A percentile compares a stretch with the other conserved stretches of the same genome.
These are phyloP conservation scores for Trichosporon sp. DNA, from an alignment of 1,284 basidiomycete species.

Conservation along the genomic window DNA sequence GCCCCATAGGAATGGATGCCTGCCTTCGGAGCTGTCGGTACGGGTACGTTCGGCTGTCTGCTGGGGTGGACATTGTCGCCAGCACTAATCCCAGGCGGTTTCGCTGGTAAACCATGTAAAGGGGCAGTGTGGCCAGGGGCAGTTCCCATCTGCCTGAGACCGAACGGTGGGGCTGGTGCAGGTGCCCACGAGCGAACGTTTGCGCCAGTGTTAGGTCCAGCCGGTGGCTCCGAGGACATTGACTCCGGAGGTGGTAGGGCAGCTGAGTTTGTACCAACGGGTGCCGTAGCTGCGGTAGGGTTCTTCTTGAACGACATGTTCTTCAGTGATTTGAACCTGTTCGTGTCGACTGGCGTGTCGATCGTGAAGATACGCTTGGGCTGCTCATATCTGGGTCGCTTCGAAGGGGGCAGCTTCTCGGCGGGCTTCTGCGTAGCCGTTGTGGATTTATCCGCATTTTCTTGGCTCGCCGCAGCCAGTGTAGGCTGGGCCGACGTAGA, in stretches of 20 bases:
- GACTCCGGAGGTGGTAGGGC: background rate
- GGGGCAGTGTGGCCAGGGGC: background rate
- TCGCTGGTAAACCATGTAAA: background rate
- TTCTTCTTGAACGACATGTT: slow-evolving; percentile 17
- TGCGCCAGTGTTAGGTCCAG: background rate
- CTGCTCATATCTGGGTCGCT: slow-evolving; percentile 36
- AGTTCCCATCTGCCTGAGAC: background rate
- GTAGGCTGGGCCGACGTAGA: background rate
- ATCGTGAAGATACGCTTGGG: slow-evolving; percentile 33
- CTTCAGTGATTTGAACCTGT: slow-evolving; percentile 15
- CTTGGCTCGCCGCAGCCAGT: too few species aligned
- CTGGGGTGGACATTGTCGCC: background rate
- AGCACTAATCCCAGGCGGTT: background rate
- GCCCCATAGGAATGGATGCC: background rate
- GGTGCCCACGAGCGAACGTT: background rate
- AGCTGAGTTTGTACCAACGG: background rate
- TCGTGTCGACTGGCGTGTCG: slow-evolving; percentile 28
- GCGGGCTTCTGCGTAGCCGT: background rate
- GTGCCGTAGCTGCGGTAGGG: background rate
- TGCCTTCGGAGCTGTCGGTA: background rate
- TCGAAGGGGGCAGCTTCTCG: slow-evolving; percentile 10
- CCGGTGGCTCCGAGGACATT: background rate
- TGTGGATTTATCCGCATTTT: background rate
- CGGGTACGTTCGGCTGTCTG: background rate
- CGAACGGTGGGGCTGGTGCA: background rate